Conservation (phyloP, 768 basidiomycete species). For the Mycena vitilis region DNA sequence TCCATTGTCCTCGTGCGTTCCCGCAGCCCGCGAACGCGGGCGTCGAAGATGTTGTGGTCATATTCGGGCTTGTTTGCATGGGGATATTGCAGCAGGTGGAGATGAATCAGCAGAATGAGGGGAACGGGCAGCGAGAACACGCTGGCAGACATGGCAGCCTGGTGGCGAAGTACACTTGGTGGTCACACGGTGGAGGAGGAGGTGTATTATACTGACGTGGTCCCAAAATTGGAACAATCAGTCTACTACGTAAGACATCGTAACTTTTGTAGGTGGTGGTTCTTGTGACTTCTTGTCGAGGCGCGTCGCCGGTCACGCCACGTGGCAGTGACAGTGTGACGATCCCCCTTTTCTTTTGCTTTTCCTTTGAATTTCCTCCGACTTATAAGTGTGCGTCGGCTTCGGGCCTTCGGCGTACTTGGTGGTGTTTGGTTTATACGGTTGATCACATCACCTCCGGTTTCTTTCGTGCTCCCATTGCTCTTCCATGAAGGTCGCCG, state of each 20-base stretch:
- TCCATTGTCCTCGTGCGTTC: conserved; percentile 66
- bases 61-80: conserved; percentile 60
- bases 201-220: too few species aligned
- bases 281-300: too few species aligned
- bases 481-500: not conserved
- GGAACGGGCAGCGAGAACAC: conserved; percentile 50
- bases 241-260: too few species aligned
- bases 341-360: too few species aligned
- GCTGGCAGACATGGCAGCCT: conserved; percentile 35
- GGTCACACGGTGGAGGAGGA: too few species aligned
- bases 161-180: conserved; percentile 5
- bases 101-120: conserved; percentile 63
- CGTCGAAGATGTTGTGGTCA: conserved; percentile 60
- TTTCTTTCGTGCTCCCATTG: not conserved
- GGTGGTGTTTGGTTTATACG: not conserved
- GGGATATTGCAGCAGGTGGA: conserved; percentile 65
- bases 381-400: not conserved
- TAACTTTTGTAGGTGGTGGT: too few species aligned
- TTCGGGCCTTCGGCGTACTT: too few species aligned
- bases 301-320: too few species aligned
- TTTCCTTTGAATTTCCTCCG: too few species aligned
- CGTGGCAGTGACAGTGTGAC: too few species aligned
- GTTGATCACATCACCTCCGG: not conserved
- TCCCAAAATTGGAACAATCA: too few species aligned
- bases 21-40: conserved; percentile 57